Evolutionary conservation across 495 filamentous ascomycete genomes (phyloP).

Genomic region (Pyrenopolyporus hunteri): DNA sequence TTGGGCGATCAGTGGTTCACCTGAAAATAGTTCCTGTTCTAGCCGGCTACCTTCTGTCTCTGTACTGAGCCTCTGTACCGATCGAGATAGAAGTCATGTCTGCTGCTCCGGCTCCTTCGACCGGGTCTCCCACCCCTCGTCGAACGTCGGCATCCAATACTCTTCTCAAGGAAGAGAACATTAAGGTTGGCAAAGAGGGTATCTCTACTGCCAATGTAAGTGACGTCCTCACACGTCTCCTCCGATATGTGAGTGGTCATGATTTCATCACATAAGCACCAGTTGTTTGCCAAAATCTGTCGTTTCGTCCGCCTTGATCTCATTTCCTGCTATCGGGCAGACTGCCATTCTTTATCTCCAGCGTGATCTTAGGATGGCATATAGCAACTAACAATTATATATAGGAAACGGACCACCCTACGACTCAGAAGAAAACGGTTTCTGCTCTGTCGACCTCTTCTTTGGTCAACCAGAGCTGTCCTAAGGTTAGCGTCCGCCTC

Average conservation of each 20-base stretch:
- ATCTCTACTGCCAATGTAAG: slow-evolving; percentile 41
- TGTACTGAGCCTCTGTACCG: slow-evolving; percentile 5
- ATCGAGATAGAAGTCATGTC: slow-evolving; percentile 50
- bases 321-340: background rate
- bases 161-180: slow-evolving; percentile 53
- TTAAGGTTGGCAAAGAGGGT: slow-evolving; percentile 44
- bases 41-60: slow-evolving; percentile 11
- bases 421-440: slow-evolving; percentile 50
- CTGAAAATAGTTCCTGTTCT: slow-evolving; percentile 15
- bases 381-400: slow-evolving; percentile 14
- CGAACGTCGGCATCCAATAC: slow-evolving; percentile 45
- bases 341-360: background rate
- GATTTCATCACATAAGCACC: background rate
- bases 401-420: slow-evolving; percentile 24
- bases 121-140: slow-evolving; percentile 56
- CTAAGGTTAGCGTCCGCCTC: slow-evolving; percentile 45
- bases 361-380: background rate
- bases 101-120: slow-evolving; percentile 46
- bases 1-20: slow-evolving; percentile 30
- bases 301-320: background rate
- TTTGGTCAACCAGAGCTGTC: slow-evolving; percentile 54
- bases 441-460: slow-evolving; percentile 54
- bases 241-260: slow-evolving; percentile 37
- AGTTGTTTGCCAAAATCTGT: background rate
- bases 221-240: slow-evolving; percentile 37